Percentiles rank a stretch among this genome's conserved stretches.
phyloP scores from a whole-genome alignment of 345 rosid species.

The Pistacia integerrima region DNA sequence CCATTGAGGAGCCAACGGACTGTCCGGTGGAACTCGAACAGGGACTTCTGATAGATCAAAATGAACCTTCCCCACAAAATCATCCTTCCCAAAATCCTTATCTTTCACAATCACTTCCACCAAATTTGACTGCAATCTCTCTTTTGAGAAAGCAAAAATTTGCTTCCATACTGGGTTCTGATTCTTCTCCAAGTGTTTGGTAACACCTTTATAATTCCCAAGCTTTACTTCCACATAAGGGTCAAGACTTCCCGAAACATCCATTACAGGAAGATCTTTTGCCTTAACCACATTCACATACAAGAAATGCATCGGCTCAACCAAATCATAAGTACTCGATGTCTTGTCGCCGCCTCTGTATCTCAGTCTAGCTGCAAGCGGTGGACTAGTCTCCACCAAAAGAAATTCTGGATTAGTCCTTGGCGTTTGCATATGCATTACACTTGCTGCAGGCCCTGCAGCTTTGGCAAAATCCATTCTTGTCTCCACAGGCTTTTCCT shows the following conservation, averaged over 20 bases:
- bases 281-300: constrained; percentile 93
- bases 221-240: constrained; percentile 95
- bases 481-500: constrained; percentile 33
- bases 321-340: constrained; percentile 80
- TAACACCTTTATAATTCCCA: constrained; percentile 86
- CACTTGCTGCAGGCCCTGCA: constrained; percentile 32
- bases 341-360: constrained; percentile 75
- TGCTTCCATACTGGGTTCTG: constrained; percentile 84
- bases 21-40: constrained; percentile 80
- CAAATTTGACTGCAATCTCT: constrained; percentile 67
- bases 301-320: constrained; percentile 88
- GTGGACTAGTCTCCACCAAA: constrained; percentile 83
- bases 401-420: constrained; percentile 63
- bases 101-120: constrained; percentile 84
- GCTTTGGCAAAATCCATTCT: constrained; percentile 60
- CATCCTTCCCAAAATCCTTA: constrained; percentile 80
- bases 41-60: constrained; percentile 82
- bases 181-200: constrained; percentile 86
- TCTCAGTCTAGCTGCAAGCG: constrained; percentile 68
- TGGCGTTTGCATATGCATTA: constrained; percentile 69
- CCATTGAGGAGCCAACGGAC: constrained; percentile 98
- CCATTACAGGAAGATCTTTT: constrained; percentile 82
- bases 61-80: constrained; percentile 58
- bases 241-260: constrained; percentile 82
- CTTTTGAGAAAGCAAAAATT: constrained; percentile 91